Evolutionary conservation across 768 basidiomycete genomes (phyloP).

Genomic region (Sistotremastrum niveocremeum): DNA sequence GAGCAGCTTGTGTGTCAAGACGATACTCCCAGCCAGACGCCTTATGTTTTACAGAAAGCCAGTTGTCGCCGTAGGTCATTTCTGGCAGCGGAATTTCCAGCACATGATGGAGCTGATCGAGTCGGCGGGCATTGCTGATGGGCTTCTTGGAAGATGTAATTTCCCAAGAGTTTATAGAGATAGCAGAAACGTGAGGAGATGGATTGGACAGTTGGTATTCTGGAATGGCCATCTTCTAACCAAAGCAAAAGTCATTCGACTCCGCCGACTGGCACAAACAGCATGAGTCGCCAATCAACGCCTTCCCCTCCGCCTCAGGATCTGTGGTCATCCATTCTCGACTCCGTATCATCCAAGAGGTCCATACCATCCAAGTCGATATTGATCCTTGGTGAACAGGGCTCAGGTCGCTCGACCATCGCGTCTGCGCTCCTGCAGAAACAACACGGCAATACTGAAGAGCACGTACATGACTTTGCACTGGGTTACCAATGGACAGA

Average conservation of each 20-base stretch:
- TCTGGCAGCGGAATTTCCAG: conserved; percentile 81
- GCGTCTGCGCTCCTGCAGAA: conserved; percentile 62
- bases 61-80: conserved; percentile 91
- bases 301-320: conserved; percentile 67
- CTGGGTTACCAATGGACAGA: conserved; percentile 90
- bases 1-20: conserved; percentile 56
- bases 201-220: conserved; percentile 48
- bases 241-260: too few relatives aligned
- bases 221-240: conserved; percentile 27
- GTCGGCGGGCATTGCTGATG: conserved; percentile 67
- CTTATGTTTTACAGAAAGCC: conserved; percentile 50
- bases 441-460: conserved; percentile 44
- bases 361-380: conserved; percentile 81
- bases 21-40: conserved; percentile 48
- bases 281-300: conserved; percentile 43
- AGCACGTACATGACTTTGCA: conserved; percentile 60
- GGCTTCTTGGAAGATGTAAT: conserved; percentile 61
- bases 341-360: conserved; percentile 70
- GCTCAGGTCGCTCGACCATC: conserved; percentile 66
- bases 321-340: conserved; percentile 87
- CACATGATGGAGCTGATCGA: conserved; percentile 48
- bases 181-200: conserved; percentile 52
- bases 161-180: conserved; percentile 53
- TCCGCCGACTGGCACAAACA: neutral
- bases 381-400: conserved; percentile 68